Conservation (phyloP, 805 yeast genomes). For the Saturnispora ahearnii region DNA sequence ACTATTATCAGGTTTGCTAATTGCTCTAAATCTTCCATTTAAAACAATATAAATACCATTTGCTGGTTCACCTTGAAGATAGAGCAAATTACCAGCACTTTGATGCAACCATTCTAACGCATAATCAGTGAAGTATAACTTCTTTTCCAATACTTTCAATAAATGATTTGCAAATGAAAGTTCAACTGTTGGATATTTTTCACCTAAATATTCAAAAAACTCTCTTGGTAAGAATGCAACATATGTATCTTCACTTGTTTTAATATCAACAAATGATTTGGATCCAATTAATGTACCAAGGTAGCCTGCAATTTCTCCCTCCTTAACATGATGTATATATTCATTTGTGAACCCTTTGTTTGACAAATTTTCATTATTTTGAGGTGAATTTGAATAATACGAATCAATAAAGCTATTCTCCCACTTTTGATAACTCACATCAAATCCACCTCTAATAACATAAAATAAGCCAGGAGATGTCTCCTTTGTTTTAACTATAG, state of each 20-base stretch:
- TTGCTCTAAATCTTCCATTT: conserved; percentile 78
- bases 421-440: conserved; percentile 42
- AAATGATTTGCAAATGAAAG: conserved; percentile 69
- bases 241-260: conserved; percentile 51
- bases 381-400: conserved; percentile 8
- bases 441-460: conserved; percentile 69
- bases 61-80: conserved; percentile 76
- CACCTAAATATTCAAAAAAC: conserved; percentile 57
- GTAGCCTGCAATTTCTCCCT: conserved; percentile 87
- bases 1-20: conserved; percentile 18
- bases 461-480: conserved; percentile 69
- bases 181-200: conserved; percentile 66
- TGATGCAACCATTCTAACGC: conserved; percentile 93
- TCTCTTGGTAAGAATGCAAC: conserved; percentile 64
- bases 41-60: conserved; percentile 85
- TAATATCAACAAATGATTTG: conserved; percentile 64
- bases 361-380: neutral
- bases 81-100: conserved; percentile 75
- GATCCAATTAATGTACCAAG: conserved; percentile 73
- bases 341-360: conserved; percentile 23
- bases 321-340: conserved; percentile 46
- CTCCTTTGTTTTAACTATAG: conserved; percentile 54
- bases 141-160: conserved; percentile 55
- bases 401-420: conserved; percentile 14
- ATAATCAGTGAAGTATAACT: conserved; percentile 70